These are phyloP conservation scores for Pseudogymnoascus sp. DNA, from an alignment of 2,329 filamentous ascomycete species.

Conservation along the genomic window DNA sequence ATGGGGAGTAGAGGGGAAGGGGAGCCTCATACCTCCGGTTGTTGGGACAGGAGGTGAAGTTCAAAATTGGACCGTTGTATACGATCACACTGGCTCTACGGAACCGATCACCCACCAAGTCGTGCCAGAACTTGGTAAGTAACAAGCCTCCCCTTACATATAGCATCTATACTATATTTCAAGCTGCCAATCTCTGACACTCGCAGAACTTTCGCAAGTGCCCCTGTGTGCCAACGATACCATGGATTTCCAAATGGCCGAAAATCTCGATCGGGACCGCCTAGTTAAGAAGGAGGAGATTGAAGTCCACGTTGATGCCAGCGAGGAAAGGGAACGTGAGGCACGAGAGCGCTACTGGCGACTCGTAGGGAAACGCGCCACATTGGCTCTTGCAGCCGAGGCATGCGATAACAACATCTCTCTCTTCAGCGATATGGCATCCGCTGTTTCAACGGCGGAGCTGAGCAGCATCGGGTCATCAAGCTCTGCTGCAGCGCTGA, in stretches of 20 bases:
- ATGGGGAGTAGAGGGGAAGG: not conserved
- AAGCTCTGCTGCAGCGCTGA: not conserved
- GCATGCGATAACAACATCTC: not conserved
- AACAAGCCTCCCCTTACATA: not conserved
- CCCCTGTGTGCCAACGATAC: not conserved
- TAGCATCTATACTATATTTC: not conserved
- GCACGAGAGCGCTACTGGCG: not conserved
- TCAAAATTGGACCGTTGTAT: not conserved
- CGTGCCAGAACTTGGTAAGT: not conserved
- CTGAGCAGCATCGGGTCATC: not conserved
- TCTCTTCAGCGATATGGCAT: not conserved
- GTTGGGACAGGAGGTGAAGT: not conserved
- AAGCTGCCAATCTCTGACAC: not conserved
- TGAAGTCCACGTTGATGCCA: not conserved
- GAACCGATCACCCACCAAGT: not conserved
- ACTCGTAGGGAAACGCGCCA: not conserved
- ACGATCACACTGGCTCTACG: not conserved
- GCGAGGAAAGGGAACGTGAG: not conserved
- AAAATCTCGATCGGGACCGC: not conserved
- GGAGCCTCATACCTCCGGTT: not conserved
- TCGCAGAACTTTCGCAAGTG: not conserved
- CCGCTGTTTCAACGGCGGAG: not conserved
- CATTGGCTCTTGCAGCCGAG: not conserved
- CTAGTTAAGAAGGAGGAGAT: not conserved
- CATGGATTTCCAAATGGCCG: not conserved